Percentiles rank a stretch among this genome's conserved stretches.
Evolutionary conservation across 768 basidiomycete species (phyloP).

Genomic region (Russula sp.): DNA sequence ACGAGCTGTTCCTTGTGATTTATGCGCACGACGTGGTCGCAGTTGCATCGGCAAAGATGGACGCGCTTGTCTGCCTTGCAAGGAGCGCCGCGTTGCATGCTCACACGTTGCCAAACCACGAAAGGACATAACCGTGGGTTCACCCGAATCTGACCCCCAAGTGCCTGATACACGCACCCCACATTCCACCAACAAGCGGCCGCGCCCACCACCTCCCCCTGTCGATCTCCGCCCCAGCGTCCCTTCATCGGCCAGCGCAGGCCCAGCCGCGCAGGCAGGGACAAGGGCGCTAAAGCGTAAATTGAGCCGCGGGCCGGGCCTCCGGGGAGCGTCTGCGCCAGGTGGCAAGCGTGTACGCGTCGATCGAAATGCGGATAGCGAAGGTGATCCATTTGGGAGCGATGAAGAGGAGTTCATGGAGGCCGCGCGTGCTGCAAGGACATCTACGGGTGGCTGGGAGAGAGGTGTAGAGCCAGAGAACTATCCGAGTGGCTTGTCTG

Average conservation of each 20-base stretch:
- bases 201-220: conserved; percentile 16
- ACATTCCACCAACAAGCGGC: conserved; percentile 14
- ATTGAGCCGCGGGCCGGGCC: conserved; percentile 19
- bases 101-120: conserved; percentile 28
- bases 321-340: background rate
- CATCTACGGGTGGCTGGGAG: conserved; percentile 12
- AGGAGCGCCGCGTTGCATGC: conserved; percentile 28
- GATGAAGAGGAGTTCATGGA: conserved; percentile 29
- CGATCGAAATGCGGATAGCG: conserved; percentile 24
- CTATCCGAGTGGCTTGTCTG: conserved; percentile 15
- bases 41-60: conserved; percentile 26
- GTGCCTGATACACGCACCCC: conserved; percentile 7
- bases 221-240: conserved; percentile 2
- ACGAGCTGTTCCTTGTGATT: conserved; percentile 23
- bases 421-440: conserved; percentile 23
- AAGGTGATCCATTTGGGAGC: conserved; percentile 26
- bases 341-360: conserved; percentile 25
- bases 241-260: conserved; percentile 5
- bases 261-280: conserved; percentile 20
- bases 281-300: conserved; percentile 25
- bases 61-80: conserved; percentile 27
- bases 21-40: conserved; percentile 22
- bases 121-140: conserved; percentile 22
- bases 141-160: conserved; percentile 26
- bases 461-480: conserved; percentile 16